Evolutionary conservation across 2,329 filamentous ascomycete species (phyloP).

Genomic region (Fusarium pseudoanthophilum): DNA sequence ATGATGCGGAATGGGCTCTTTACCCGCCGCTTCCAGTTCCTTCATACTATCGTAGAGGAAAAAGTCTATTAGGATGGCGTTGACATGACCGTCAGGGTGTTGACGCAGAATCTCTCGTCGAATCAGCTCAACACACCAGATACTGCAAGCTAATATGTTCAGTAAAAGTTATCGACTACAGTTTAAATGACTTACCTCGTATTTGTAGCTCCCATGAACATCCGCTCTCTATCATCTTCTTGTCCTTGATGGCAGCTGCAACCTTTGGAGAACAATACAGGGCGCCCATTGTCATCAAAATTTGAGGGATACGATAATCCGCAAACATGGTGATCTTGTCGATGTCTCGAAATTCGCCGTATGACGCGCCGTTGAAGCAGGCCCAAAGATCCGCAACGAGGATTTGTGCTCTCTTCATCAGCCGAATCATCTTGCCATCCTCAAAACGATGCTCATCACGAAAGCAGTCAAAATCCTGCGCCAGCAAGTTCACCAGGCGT

Average conservation of each 20-base stretch:
- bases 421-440: constrained; percentile 75
- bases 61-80: constrained; percentile 96
- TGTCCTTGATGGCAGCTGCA: constrained; percentile 73
- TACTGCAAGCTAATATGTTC: constrained; percentile 75
- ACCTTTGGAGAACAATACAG: constrained; percentile 86
- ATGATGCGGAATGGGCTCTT: constrained; percentile 77
- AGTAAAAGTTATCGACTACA: constrained; percentile 1
- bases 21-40: constrained; percentile 73
- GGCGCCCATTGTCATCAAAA: constrained; percentile 84
- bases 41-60: constrained; percentile 97
- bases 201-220: constrained; percentile 87
- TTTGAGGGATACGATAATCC: constrained; percentile 96
- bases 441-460: constrained; percentile 82
- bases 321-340: constrained; percentile 98
- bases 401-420: constrained; percentile 96
- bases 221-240: constrained; percentile 75
- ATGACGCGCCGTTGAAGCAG: constrained; percentile 84
- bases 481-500: constrained; percentile 84
- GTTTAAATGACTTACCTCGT: constrained; percentile 65
- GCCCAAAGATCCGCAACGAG: constrained; percentile 97
- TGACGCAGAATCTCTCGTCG: constrained; percentile 78
- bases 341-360: constrained; percentile 88
- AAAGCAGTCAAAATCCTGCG: constrained; percentile 85
- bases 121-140: constrained; percentile 95
- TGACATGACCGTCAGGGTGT: constrained; percentile 78